Percentiles rank a stretch among this genome's conserved stretches.
Evolutionary conservation across 192 early-diverging fungal genomes (phyloP).

Genomic region (Backusella australiensis): DNA sequence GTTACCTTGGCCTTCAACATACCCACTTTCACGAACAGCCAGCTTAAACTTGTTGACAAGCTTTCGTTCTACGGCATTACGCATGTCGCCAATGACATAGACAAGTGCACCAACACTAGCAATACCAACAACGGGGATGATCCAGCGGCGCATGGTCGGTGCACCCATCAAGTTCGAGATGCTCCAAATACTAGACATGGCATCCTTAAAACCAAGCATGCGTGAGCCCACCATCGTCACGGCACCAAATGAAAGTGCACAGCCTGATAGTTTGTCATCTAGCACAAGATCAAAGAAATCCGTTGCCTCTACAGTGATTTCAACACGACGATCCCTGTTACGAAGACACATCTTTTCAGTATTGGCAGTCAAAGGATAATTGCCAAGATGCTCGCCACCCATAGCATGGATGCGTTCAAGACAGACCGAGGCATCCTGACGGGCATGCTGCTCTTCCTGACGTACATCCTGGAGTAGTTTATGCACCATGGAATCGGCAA

Average conservation of each 20-base stretch:
- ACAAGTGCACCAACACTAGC: constrained; percentile 57
- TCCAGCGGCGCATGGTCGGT: constrained; percentile 59
- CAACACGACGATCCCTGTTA: constrained; percentile 16
- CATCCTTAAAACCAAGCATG: constrained; percentile 33
- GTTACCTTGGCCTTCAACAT: constrained; percentile 60
- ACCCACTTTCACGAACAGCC: constrained; percentile 43
- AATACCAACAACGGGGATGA: constrained; percentile 55
- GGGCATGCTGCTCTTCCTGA: constrained; percentile 57
- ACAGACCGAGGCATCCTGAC: constrained; percentile 37
- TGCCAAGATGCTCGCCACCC: constrained; percentile 37
- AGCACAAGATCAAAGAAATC: constrained; percentile 41
- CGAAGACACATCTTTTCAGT: constrained; percentile 28
- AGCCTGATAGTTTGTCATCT: constrained; percentile 31
- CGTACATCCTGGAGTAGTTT: constrained; percentile 60
- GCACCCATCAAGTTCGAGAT: constrained; percentile 60
- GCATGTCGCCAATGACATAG: constrained; percentile 71
- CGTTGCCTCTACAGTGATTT: constrained; percentile 28
- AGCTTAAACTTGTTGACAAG: constrained; percentile 57
- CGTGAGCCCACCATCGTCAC: constrained; percentile 36
- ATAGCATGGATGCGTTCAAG: constrained; percentile 43
- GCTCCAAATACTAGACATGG: constrained; percentile 34
- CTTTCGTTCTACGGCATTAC: constrained; percentile 68
- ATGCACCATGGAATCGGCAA: constrained; percentile 68
- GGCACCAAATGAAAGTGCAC: constrained; percentile 29
- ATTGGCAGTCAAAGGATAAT: constrained; percentile 23